phyloP scores from a whole-genome alignment of 305 asterid species.

The Fraxinus baroniana region DNA sequence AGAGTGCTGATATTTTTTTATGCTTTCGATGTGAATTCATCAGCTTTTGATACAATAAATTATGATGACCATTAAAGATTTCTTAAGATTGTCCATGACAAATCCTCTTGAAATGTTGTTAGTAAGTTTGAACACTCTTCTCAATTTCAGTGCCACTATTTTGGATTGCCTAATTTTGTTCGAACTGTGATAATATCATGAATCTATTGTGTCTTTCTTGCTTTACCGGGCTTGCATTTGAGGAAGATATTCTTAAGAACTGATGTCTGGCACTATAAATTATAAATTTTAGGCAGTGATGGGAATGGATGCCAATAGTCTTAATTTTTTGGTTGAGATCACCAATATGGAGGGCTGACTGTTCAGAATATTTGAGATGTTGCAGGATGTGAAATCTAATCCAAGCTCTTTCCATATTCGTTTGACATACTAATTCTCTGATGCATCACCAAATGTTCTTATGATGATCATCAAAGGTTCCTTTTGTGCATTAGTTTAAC shows the following conservation, averaged over 20 bases:
- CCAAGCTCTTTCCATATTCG: conserved; percentile 59
- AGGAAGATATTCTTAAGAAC: background rate
- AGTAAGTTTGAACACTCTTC: too few species aligned
- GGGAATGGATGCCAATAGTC: conserved; percentile 9
- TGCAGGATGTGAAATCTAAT: conserved; percentile 62
- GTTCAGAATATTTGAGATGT: conserved; percentile 24
- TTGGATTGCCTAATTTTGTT: too few species aligned
- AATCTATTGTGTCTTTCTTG: background rate
- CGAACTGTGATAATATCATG: background rate
- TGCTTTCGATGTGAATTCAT: too few species aligned
- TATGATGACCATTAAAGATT: too few species aligned
- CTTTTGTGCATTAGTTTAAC: too few species aligned
- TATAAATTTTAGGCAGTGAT: conserved; percentile 1
- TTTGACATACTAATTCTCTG: conserved; percentile 49
- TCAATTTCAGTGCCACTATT: too few species aligned
- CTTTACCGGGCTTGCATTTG: background rate
- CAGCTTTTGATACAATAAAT: too few species aligned
- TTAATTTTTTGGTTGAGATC: conserved; percentile 1
- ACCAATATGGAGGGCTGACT: background rate
- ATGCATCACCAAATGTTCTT: conserved; percentile 31
- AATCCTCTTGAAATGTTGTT: too few species aligned
- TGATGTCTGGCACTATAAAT: conserved; percentile 10
- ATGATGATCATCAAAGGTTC: too few species aligned
- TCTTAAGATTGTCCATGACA: too few species aligned
- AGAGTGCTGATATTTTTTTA: too few species aligned